A percentile compares a stretch with the other conserved stretches of the same genome.
These are phyloP conservation scores for Posidonia oceanica DNA, from an alignment of 116 monocot species.

Conservation along the genomic window DNA sequence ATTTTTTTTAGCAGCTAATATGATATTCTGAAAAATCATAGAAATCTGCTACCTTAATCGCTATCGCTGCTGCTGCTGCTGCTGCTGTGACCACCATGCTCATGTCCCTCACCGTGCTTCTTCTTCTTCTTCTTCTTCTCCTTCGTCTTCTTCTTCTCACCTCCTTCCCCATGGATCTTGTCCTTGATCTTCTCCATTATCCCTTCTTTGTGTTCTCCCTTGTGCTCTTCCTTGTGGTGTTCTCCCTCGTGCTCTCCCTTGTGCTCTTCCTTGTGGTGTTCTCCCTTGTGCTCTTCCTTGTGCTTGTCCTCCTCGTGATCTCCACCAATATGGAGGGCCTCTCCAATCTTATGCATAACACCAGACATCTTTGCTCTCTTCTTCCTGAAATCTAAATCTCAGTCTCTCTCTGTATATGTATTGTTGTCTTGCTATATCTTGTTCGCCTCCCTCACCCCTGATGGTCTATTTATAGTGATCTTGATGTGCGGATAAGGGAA, in stretches of 20 bases:
- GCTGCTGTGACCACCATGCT: constrained; percentile 2
- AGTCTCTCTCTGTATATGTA: not conserved
- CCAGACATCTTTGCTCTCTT: constrained; percentile 10
- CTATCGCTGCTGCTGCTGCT: constrained; percentile 11
- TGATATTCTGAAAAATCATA: not conserved
- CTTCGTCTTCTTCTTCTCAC: constrained; percentile 6
- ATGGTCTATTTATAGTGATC: not conserved
- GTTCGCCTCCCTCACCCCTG: not conserved
- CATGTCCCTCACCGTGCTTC: constrained; percentile 2
- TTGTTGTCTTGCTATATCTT: not conserved
- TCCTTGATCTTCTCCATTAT: constrained; percentile 20
- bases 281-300: not conserved
- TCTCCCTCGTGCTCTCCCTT: not conserved
- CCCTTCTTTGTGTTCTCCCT: constrained; percentile 13
- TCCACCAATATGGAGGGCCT: constrained; percentile 21
- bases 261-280: constrained; percentile 2
- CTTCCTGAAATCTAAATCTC: not conserved
- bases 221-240: constrained; percentile 2
- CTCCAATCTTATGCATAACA: constrained; percentile 18
- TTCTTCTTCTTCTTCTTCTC: constrained; percentile 15
- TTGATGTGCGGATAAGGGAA: not conserved
- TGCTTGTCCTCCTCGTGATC: constrained; percentile 2
- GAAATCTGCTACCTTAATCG: constrained; percentile 2
- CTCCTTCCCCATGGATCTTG: constrained; percentile 15
- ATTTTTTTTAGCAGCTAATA: too few species aligned